A percentile compares a stretch with the other conserved stretches of the same genome.
Conservation (phyloP, 257 asterid species). For the Paraleonurus japonicus region DNA sequence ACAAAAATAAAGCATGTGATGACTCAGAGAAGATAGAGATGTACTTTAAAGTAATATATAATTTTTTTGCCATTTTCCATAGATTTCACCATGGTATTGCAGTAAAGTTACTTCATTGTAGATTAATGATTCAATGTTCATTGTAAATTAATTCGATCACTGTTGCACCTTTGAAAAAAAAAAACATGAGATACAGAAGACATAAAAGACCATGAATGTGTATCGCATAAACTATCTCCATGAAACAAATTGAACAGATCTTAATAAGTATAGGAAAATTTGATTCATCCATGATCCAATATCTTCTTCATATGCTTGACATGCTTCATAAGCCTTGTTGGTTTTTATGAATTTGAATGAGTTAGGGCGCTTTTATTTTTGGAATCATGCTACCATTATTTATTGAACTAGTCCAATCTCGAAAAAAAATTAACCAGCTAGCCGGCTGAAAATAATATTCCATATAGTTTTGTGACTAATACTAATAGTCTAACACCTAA, state of each 20-base stretch:
- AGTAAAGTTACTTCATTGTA: not conserved
- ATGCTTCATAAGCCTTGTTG: no score
- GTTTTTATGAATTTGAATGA: no score
- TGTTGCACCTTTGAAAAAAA: no score
- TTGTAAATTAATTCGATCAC: no score
- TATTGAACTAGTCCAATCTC: no score
- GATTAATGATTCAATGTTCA: not conserved
- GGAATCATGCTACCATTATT: no score
- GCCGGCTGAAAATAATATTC: no score
- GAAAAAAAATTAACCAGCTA: no score
- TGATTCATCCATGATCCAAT: not conserved
- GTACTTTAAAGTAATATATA: not conserved
- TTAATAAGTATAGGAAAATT: conserved; percentile 1
- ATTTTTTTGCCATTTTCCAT: conserved; percentile 1
- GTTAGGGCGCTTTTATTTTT: no score
- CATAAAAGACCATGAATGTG: not conserved
- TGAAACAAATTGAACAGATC: not conserved
- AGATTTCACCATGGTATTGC: conserved; percentile 1
- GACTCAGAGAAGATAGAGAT: conserved; percentile 7
- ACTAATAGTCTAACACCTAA: no score
- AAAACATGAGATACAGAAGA: not conserved
- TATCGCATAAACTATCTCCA: not conserved
- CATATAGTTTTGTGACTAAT: no score
- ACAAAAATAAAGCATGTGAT: conserved; percentile 16
- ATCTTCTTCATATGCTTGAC: conserved; percentile 20